These are phyloP conservation scores for Bombardia bombarda DNA, from an alignment of 495 filamentous ascomycete species.

Conservation along the genomic window DNA sequence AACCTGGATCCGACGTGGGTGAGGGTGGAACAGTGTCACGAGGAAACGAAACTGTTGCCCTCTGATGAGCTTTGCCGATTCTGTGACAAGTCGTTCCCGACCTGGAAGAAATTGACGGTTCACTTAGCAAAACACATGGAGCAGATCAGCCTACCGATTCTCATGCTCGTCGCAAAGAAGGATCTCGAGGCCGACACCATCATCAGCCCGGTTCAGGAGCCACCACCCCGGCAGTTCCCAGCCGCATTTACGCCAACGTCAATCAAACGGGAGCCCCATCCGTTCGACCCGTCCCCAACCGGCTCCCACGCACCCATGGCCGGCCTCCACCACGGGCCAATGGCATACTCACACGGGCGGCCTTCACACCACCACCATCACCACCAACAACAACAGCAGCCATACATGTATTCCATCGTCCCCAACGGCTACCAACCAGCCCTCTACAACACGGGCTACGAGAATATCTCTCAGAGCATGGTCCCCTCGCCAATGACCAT, in stretches of 20 bases:
- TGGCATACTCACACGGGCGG: too few relatives aligned
- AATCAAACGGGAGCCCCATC: conserved; percentile 24
- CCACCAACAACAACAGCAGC: conserved; percentile 1
- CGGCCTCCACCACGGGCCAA: too few relatives aligned
- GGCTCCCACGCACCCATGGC: conserved; percentile 3
- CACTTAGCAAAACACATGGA: conserved; percentile 98
- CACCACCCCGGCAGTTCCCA: conserved; percentile 32
- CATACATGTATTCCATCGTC: conserved; percentile 1
- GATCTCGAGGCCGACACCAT: conserved; percentile 52
- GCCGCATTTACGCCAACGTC: conserved; percentile 7
- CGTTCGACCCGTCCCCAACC: conserved; percentile 6
- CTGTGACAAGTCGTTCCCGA: conserved; percentile 72
- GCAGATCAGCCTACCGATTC: conserved; percentile 77
- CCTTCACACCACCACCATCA: background rate
- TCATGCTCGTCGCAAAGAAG: conserved; percentile 59
- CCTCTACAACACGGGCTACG: conserved; percentile 6
- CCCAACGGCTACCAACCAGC: conserved; percentile 2
- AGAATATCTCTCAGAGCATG: conserved; percentile 4
- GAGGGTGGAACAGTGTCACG: conserved; percentile 72
- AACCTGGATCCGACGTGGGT: conserved; percentile 59
- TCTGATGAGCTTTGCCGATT: conserved; percentile 84
- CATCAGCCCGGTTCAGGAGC: conserved; percentile 56
- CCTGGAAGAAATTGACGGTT: conserved; percentile 91
- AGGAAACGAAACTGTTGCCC: conserved; percentile 57
- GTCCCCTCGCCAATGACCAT: background rate